These are phyloP conservation scores for Coemansia sp. DNA, from an alignment of 192 early-diverging fungal species.

Conservation along the genomic window DNA sequence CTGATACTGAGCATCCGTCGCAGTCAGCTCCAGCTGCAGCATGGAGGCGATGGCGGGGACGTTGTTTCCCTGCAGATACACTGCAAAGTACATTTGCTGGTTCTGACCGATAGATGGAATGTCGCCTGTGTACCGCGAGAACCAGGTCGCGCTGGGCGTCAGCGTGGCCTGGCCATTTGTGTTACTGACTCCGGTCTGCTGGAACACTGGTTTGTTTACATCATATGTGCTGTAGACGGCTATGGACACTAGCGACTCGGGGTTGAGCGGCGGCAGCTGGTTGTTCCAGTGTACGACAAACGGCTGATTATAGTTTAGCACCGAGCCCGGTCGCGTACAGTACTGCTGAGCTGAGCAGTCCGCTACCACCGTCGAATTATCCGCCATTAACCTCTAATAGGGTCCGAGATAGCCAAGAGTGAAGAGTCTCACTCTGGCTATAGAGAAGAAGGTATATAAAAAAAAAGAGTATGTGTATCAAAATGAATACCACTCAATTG, in stretches of 20 bases:
- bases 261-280: constrained; percentile 34
- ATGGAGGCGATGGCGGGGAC: constrained; percentile 26
- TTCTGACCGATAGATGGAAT: constrained; percentile 13
- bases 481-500: background rate
- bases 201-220: constrained; percentile 20
- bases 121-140: constrained; percentile 35
- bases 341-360: constrained; percentile 40
- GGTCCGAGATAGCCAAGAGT: background rate
- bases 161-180: constrained; percentile 29
- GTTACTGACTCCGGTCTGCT: constrained; percentile 14
- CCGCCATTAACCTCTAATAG: constrained; percentile 1
- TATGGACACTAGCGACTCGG: constrained; percentile 27
- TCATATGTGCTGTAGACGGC: constrained; percentile 44
- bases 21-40: constrained; percentile 40
- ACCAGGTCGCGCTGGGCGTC: constrained; percentile 33
- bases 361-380: constrained; percentile 16
- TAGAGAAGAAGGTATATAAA: constrained; percentile 1
- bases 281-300: constrained; percentile 49
- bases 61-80: constrained; percentile 45
- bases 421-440: constrained; percentile 1
- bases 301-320: constrained; percentile 29
- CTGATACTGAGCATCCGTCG: constrained; percentile 34
- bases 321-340: constrained; percentile 20
- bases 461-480: constrained; percentile 5
- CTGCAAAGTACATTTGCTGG: constrained; percentile 38